Conservation (phyloP, 805 yeast species). For the Priceomyces medius region DNA sequence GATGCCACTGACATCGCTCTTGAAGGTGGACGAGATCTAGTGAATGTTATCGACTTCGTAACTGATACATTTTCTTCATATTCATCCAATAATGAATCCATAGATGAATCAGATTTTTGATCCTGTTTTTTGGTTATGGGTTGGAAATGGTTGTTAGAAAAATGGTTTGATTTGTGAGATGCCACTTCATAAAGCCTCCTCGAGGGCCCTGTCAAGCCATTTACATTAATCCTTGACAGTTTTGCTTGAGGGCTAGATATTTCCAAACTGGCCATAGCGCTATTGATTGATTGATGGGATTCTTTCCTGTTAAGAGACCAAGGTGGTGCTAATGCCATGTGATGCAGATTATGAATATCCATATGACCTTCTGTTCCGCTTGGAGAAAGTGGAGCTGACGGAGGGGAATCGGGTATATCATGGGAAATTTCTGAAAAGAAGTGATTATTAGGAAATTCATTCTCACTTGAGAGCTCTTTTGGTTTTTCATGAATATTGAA, state of each 20-base stretch:
- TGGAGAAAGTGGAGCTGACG: conserved; percentile 43
- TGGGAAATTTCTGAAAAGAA: conserved; percentile 16
- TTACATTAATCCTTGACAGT: background rate
- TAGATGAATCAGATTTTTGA: conserved; percentile 25
- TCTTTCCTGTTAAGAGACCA: conserved; percentile 14
- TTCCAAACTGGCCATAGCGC: conserved; percentile 32
- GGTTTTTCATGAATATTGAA: background rate
- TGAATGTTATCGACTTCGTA: conserved; percentile 22
- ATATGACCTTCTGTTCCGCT: background rate
- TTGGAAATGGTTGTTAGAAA: background rate
- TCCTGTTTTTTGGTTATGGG: background rate
- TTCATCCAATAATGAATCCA: conserved; percentile 45
- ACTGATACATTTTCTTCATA: conserved; percentile 42
- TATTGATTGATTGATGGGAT: conserved; percentile 23
- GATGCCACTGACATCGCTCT: conserved; percentile 24
- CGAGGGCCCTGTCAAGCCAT: background rate
- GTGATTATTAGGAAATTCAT: background rate
- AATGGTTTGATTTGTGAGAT: conserved; percentile 10
- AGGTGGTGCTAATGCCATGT: conserved; percentile 9
- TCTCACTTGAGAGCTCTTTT: background rate
- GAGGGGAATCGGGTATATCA: conserved; percentile 44
- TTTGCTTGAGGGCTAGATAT: conserved; percentile 7
- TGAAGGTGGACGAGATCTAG: conserved; percentile 27
- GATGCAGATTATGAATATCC: conserved; percentile 4
- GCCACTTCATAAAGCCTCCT: conserved; percentile 14